Conservation (phyloP, 169 alveolate genomes). For the Eimeria nieschulzi region DNA sequence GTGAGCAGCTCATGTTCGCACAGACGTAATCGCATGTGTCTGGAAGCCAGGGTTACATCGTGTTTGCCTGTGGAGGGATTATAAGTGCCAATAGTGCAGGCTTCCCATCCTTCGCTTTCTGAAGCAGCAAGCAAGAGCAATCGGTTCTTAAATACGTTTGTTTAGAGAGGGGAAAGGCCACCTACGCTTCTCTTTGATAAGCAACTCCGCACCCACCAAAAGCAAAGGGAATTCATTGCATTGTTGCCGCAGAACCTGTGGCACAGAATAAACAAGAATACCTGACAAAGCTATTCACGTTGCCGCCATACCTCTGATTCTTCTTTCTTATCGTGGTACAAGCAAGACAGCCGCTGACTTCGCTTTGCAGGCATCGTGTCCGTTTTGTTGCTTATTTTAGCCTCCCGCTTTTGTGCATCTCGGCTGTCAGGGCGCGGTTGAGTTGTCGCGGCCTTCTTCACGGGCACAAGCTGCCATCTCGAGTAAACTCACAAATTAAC, state of each 20-base stretch:
- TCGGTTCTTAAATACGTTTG: background rate
- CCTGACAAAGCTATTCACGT: background rate
- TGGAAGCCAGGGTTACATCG: background rate
- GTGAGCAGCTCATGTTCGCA: conserved; percentile 1
- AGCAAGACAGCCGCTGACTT: background rate
- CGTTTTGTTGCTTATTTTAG: background rate
- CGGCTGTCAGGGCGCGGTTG: too few relatives aligned
- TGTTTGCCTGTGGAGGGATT: background rate
- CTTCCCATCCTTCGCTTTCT: conserved; percentile 10
- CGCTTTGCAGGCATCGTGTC: background rate
- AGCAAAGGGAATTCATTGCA: conserved; percentile 3
- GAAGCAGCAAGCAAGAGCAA: background rate
- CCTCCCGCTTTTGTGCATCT: background rate
- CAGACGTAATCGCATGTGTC: background rate
- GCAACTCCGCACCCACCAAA: background rate
- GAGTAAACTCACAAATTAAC: too few relatives aligned
- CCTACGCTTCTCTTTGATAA: conserved; percentile 10
- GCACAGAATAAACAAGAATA: background rate
- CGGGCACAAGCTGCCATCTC: too few relatives aligned
- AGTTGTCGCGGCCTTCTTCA: too few relatives aligned
- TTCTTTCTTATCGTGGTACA: background rate
- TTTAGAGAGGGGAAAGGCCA: background rate
- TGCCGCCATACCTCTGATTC: background rate
- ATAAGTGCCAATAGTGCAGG: background rate
- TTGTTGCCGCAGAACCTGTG: conserved; percentile 24